Evolutionary conservation across 2,329 filamentous ascomycete species (phyloP), one percentile per base, ranked within the genome.

Genomic region (Hysterium pulicare): DNA sequence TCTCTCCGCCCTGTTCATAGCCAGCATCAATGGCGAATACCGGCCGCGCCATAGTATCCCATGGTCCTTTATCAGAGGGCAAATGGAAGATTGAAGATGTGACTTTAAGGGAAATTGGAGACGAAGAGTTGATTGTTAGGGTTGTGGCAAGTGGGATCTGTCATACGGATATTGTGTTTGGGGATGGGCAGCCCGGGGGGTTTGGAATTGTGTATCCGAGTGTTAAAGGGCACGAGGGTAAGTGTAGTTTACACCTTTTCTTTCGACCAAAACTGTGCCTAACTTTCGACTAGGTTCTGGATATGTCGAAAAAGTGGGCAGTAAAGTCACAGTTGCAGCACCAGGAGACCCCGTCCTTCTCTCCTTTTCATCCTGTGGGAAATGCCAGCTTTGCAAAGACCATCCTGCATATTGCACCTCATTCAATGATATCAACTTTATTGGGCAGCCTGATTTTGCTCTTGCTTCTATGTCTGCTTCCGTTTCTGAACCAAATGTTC

Each of bases 141-240:
- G 71, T 78, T 45, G 66, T 76, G 1, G 74, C 75, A 1, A 70
- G 70, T 0, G 75, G 76, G 0, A 70, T 79, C 39, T 79, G 76
- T 45, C 76, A 78, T 45, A 77, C 75, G 0, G 76, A 79, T 48
- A 53, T 75, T n/a, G 57, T 73, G 23, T 71, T 74, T 44, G 74
- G 70, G 3, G 64, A 70, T 13, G 41, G 61, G 23, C 59, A 54
- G n/a, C 56, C 55, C 15, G 59, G 57, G 7, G 59, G 68, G 4
- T 64, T 64, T 42, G 38, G 38, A 19, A 26, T 16, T 11, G 11
- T 17, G 5, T 74, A 73, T 48, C 72, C 72, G 0, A 50, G 65
- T n/a, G 67, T 78, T 2, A 59, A 77, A n/a, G 76, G 75, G 2
- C 76, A 79, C 47, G 75, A 78, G 64, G 75, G 74, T 71, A 4